Evolutionary conservation across 2,329 filamentous ascomycete species (phyloP), one percentile per base, ranked within the genome.

Genomic region (Cladorrhinum sp.): DNA sequence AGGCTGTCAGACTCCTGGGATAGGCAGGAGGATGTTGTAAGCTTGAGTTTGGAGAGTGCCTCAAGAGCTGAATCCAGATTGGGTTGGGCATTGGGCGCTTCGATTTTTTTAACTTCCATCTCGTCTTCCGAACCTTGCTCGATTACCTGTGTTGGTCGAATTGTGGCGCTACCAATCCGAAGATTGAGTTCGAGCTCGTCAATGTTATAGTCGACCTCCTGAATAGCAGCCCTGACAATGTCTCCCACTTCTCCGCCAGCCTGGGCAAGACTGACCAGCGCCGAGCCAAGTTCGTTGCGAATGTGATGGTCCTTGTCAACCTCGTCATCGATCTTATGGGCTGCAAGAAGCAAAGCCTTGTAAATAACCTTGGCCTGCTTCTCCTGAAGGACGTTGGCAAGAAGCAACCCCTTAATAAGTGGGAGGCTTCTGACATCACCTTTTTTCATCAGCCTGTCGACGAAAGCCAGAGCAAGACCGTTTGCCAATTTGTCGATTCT

Each of bases 161-260:
- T 84, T 9, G 86, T 84, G 8, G 88, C 84, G 58, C 91, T 87
- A 2, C 9, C 32, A 16, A 36, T 13, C 4, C 16, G 7, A 20
- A 96, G 79, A 66, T 85, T 88, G 75, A 91, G 82, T 74, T 95
- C 90, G 18, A 95, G 76, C 52, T 86, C 83, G 62, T 91, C 85
- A 50, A 95, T 83, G 68, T 95, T 88, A 62, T 92, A 81, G 12
- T 87, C 83, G 7, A 85, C 82, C 45, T 88, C 84, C 36, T 85
- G 79, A 38, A 93, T 82, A 3, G 87, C 83, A n/a, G 80, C 80
- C 62, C 86, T 81, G 60, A 95, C 84, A n/a, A 87, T 78, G 24
- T 83, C 79, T 12, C 86, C 86, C 22, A 85, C 77, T 41, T 80
- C 79, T 27, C 82, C 83, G 8, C 81, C 79, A 41, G 79, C 77